Evolutionary conservation across 2,329 filamentous ascomycete genomes (phyloP).

Genomic region (Cryphonectria carpinicola): DNA sequence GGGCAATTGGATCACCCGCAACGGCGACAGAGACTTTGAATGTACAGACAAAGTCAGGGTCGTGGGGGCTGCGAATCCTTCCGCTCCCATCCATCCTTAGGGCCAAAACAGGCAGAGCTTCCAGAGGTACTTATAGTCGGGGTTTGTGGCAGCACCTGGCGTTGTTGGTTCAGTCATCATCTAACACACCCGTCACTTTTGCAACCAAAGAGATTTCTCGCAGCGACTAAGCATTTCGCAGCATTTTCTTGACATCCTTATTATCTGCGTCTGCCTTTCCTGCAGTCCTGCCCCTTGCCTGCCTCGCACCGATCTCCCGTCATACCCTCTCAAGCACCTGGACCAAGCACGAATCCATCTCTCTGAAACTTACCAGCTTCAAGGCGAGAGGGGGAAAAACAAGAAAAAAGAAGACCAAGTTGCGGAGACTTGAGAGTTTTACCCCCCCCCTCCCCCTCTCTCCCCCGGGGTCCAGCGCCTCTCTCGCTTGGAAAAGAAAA

Average conservation of each 20-base stretch:
- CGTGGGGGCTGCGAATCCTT: constrained; percentile 1
- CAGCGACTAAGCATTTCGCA: background rate
- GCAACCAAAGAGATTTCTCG: background rate
- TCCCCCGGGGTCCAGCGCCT: background rate
- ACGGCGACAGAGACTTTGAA: background rate
- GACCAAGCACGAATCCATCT: background rate
- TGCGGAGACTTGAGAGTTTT: background rate
- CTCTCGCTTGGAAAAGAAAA: background rate
- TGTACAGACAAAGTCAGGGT: background rate
- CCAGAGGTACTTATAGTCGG: background rate
- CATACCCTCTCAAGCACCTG: background rate
- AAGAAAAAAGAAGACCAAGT: background rate
- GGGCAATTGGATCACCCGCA: background rate
- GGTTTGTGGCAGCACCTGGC: background rate
- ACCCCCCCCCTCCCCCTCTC: too few species aligned
- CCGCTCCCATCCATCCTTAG: constrained; percentile 1
- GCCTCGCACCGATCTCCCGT: background rate
- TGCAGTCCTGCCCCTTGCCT: background rate
- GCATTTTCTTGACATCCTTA: background rate
- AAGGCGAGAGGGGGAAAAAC: background rate
- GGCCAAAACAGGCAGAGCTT: background rate
- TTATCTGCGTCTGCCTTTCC: background rate
- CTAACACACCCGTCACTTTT: background rate
- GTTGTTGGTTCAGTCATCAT: background rate
- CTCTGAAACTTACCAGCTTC: background rate